Conservation (phyloP, 768 basidiomycete genomes). For the Galerina marginata region DNA sequence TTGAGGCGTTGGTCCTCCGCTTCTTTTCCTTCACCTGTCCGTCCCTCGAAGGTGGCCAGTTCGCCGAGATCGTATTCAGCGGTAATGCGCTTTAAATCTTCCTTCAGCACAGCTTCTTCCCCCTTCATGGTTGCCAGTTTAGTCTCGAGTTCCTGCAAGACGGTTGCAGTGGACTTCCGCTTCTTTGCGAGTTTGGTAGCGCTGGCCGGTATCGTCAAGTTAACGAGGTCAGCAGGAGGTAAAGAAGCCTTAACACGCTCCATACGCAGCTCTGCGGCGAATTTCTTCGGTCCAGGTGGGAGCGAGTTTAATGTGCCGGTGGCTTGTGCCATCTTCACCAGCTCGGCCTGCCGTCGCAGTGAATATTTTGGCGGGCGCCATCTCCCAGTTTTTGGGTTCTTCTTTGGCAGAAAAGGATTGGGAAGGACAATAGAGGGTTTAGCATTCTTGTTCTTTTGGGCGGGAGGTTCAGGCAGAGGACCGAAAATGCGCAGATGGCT, state of each 20-base stretch:
- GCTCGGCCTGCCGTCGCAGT: slow-evolving; percentile 75
- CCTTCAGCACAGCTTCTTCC: slow-evolving; percentile 7
- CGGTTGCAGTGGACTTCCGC: background rate
- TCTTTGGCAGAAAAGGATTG: slow-evolving; percentile 76
- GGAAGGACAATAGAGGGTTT: slow-evolving; percentile 37
- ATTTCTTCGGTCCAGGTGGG: slow-evolving; percentile 69
- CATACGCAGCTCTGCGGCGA: slow-evolving; percentile 26
- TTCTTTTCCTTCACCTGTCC: background rate
- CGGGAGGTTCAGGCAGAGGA: slow-evolving; percentile 37
- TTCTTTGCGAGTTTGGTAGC: background rate
- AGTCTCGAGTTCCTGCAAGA: background rate
- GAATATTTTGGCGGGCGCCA: slow-evolving; percentile 79
- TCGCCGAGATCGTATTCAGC: background rate
- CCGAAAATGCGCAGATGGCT: slow-evolving; percentile 41
- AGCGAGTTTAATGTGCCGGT: slow-evolving; percentile 60
- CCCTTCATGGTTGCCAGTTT: background rate
- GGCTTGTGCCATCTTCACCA: slow-evolving; percentile 72
- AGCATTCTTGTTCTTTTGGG: slow-evolving; percentile 8
- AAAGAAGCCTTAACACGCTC: slow-evolving; percentile 26
- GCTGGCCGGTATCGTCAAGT: background rate
- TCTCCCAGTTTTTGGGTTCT: slow-evolving; percentile 61
- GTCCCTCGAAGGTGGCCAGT: background rate
- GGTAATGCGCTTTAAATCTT: background rate
- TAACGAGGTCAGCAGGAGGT: slow-evolving; percentile 6
- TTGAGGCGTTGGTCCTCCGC: background rate